A percentile compares a stretch with the other conserved stretches of the same genome.
These are phyloP conservation scores for Coprinopsis cinerea DNA, from an alignment of 768 basidiomycete species.

Conservation along the genomic window DNA sequence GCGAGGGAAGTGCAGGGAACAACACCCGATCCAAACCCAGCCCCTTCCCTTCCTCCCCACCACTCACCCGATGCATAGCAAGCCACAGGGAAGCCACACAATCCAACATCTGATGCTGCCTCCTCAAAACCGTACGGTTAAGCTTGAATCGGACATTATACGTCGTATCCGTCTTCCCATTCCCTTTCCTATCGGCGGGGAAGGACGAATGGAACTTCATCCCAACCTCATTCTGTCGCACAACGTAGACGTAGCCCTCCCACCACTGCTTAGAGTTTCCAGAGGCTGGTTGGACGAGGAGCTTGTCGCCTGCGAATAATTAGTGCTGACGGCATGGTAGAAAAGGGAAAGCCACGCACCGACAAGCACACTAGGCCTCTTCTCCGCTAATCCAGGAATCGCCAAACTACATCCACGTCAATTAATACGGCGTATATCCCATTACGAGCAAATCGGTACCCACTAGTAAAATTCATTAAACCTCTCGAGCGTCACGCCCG, in stretches of 20 bases:
- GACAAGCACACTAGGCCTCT: slow-evolving; percentile 39
- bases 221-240: slow-evolving; percentile 36
- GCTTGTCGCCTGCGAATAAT: slow-evolving; percentile 34
- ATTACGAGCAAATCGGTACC: slow-evolving; percentile 10
- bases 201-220: slow-evolving; percentile 38
- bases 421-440: not conserved
- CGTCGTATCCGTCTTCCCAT: slow-evolving; percentile 20
- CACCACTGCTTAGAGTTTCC: slow-evolving; percentile 34
- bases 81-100: slow-evolving; percentile 29
- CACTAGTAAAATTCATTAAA: slow-evolving; percentile 34
- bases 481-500: slow-evolving; percentile 24
- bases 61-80: slow-evolving; percentile 35
- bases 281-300: slow-evolving; percentile 34
- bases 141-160: slow-evolving; percentile 44
- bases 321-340: not conserved
- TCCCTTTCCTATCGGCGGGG: too few relatives aligned
- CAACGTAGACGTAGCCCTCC: slow-evolving; percentile 42
- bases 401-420: too few relatives aligned
- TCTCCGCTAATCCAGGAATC: slow-evolving; percentile 43
- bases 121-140: slow-evolving; percentile 40
- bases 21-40: too few relatives aligned
- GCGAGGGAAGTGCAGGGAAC: too few relatives aligned
- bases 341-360: slow-evolving; percentile 24
- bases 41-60: slow-evolving; percentile 13
- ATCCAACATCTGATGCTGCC: slow-evolving; percentile 47